Evolutionary conservation across 2,329 filamentous ascomycete genomes (phyloP), one percentile per base, ranked within the genome.

Genomic region (Rhinocladiella similis): DNA sequence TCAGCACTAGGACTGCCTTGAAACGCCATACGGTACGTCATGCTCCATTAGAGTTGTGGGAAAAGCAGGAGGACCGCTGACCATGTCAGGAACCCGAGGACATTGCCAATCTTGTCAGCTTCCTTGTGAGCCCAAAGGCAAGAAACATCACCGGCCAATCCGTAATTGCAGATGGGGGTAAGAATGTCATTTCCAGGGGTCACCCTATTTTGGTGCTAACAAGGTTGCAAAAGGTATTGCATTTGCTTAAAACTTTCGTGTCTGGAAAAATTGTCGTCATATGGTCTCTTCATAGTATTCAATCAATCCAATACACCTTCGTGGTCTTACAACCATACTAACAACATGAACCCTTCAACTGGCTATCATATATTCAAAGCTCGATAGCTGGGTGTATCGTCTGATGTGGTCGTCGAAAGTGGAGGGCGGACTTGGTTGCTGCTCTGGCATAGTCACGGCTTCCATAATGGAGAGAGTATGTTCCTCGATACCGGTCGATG

Each of bases 71-170:
- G 29, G 3, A 33, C 33, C 25, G 14, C 52, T 42, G 20, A 38
- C 14, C 12, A 3, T 20, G 5, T 1, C 82, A 83, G 64, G 77
- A 80, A n/a, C 82, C 84, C 0, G 80, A 85, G 61, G 85, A 88
- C 66, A 83, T 88, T 13, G 75, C 79, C 1, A 82, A 80, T 61
- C 68, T 83, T 48, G 84, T 88, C 18, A 79, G 78, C 60, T 88
- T 84, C 65, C 64, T 88, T 56, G 78, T 78, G 0, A 76, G 81
- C 14, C 73, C 72, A 14, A 84, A 87, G 62, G 81, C 78, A 38
- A 80, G 87, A 62, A 87, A 83, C 60, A 76, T 87, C 63, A 87
- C 85, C 0, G 85, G 85, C 0, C 84, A 88, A 71, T 86, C 81
- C 2, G 74, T 85, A 57, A 64, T 87, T 13, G 79, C 86, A 18